phyloP scores from a whole-genome alignment of 768 basidiomycete genomes.

The Suillus luteus region DNA sequence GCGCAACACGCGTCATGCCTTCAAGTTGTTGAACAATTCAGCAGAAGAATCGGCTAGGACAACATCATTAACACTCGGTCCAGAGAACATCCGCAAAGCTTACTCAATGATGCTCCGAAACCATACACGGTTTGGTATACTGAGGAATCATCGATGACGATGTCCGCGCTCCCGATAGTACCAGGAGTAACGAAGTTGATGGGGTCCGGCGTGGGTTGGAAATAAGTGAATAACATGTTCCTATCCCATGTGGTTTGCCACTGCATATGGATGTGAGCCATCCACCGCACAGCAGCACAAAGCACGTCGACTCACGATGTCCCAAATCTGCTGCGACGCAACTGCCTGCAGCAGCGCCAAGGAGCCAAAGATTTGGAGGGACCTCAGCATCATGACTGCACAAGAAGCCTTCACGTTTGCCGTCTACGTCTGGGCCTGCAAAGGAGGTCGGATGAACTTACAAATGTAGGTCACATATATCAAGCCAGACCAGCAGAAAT shows the following conservation, averaged over 20 bases:
- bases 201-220: slow-evolving; percentile 30
- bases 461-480: background rate
- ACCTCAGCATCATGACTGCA: background rate
- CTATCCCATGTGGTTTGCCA: slow-evolving; percentile 54
- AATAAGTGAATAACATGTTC: slow-evolving; percentile 32
- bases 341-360: slow-evolving; percentile 26
- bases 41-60: slow-evolving; percentile 71
- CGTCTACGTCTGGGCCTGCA: background rate
- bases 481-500: background rate
- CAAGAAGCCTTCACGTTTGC: background rate
- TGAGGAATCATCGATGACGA: slow-evolving; percentile 54
- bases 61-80: slow-evolving; percentile 11
- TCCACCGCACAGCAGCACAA: slow-evolving; percentile 8
- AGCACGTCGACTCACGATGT: slow-evolving; percentile 41
- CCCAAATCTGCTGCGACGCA: slow-evolving; percentile 55
- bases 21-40: slow-evolving; percentile 57
- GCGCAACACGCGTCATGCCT: slow-evolving; percentile 42
- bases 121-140: slow-evolving; percentile 67
- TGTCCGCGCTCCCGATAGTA: slow-evolving; percentile 58
- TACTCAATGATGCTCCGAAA: slow-evolving; percentile 69
- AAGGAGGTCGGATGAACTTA: background rate
- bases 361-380: slow-evolving; percentile 11
- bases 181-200: slow-evolving; percentile 48
- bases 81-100: slow-evolving; percentile 14
- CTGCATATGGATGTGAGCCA: slow-evolving; percentile 30